phyloP scores from a whole-genome alignment of 176 grass and related monocot genomes.

The Triticum monococcum region DNA sequence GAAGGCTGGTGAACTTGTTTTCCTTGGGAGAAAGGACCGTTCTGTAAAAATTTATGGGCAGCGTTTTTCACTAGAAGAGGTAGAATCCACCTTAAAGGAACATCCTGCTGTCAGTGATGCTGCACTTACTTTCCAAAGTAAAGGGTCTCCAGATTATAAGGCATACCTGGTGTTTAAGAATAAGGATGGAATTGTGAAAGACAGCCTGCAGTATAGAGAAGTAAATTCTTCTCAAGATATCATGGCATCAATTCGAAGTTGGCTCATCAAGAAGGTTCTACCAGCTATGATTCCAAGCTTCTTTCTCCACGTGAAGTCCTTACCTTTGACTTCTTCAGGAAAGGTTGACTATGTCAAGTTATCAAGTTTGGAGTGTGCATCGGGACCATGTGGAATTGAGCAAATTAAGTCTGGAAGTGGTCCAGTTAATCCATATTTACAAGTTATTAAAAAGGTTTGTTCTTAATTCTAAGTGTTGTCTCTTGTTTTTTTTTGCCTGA shows the following conservation, averaged over 20 bases:
- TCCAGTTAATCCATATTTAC: constrained; percentile 42
- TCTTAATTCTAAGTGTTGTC: neutral
- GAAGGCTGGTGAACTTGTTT: constrained; percentile 67
- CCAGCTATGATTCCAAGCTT: constrained; percentile 68
- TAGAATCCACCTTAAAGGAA: constrained; percentile 73
- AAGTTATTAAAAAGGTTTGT: constrained; percentile 68
- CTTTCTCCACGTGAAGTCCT: constrained; percentile 50
- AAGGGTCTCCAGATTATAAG: constrained; percentile 45
- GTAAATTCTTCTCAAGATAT: constrained; percentile 37
- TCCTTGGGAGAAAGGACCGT: constrained; percentile 81
- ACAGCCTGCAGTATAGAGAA: neutral
- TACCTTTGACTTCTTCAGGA: constrained; percentile 71
- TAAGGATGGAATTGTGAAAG: constrained; percentile 1
- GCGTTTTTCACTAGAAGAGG: constrained; percentile 73
- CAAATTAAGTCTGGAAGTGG: constrained; percentile 26
- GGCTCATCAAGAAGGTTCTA: constrained; percentile 65
- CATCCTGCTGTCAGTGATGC: constrained; percentile 63
- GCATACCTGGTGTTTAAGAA: constrained; percentile 70
- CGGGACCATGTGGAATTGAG: constrained; percentile 22
- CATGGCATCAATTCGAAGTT: constrained; percentile 59
- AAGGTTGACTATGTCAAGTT: constrained; percentile 79
- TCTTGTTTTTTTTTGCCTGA: neutral
- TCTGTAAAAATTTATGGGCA: constrained; percentile 80
- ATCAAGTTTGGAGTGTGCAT: constrained; percentile 39
- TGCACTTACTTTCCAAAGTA: constrained; percentile 63